Conservation (phyloP, 768 basidiomycete species). For the Lactarius psammicola region DNA sequence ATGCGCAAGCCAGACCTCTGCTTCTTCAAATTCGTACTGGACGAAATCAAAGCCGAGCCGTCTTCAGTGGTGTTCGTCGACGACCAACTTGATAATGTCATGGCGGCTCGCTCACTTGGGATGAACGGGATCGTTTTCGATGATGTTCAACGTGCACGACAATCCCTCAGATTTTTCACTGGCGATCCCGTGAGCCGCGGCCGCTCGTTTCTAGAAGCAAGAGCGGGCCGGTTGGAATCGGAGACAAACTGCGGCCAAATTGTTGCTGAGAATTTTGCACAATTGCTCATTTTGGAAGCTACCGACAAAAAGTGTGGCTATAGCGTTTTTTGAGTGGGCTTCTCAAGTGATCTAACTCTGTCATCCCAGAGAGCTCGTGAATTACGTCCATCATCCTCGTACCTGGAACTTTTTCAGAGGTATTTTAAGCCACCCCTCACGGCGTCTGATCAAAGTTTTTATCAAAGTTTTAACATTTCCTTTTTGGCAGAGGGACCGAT, state of each 20-base stretch:
- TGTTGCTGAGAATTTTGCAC: conserved; percentile 55
- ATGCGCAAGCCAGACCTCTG: conserved; percentile 58
- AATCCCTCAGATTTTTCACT: conserved; percentile 47
- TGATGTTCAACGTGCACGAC: conserved; percentile 40
- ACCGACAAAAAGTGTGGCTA: conserved; percentile 44
- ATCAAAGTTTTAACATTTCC: neutral
- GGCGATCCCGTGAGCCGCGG: conserved; percentile 49
- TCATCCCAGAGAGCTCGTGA: conserved; percentile 42
- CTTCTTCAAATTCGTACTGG: conserved; percentile 51
- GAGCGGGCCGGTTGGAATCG: conserved; percentile 45
- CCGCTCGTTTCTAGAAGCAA: conserved; percentile 39
- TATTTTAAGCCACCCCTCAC: conserved; percentile 38
- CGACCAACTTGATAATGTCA: conserved; percentile 58
- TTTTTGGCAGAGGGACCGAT: conserved; percentile 37
- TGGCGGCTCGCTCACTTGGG: conserved; percentile 56
- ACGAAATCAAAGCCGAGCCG: conserved; percentile 46
- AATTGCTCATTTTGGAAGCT: conserved; percentile 55
- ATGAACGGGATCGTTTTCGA: conserved; percentile 55
- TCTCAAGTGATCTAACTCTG: neutral
- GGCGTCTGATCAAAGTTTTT: conserved; percentile 25
- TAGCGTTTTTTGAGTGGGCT: neutral
- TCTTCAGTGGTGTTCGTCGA: conserved; percentile 53
- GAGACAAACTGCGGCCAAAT: conserved; percentile 43
- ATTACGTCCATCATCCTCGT: conserved; percentile 39
- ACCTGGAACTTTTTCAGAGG: conserved; percentile 59